These are phyloP conservation scores for Hypoxylon rickii DNA, from an alignment of 495 filamentous ascomycete genomes.

Conservation along the genomic window DNA sequence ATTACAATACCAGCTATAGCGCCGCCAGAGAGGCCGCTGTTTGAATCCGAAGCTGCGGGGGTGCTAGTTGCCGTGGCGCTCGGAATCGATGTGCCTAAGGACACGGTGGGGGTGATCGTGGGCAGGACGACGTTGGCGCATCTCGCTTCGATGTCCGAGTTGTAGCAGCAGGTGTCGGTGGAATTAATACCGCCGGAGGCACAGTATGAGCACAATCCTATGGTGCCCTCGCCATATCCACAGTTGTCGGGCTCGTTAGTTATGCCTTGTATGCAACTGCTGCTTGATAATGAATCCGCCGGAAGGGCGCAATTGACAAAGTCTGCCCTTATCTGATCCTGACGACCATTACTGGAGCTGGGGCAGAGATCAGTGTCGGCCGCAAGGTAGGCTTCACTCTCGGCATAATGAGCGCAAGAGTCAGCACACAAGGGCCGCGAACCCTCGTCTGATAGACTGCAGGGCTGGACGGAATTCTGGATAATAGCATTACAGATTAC, in stretches of 20 bases:
- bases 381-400: slow-evolving; percentile 82
- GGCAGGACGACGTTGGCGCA: slow-evolving; percentile 79
- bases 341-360: slow-evolving; percentile 62
- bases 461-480: slow-evolving; percentile 81
- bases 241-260: slow-evolving; percentile 87
- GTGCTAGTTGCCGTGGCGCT: slow-evolving; percentile 51
- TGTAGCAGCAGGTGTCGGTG: slow-evolving; percentile 93
- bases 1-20: slow-evolving; percentile 89
- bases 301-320: slow-evolving; percentile 89
- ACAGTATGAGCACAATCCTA: slow-evolving; percentile 89
- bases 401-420: slow-evolving; percentile 83
- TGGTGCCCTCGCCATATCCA: slow-evolving; percentile 78
- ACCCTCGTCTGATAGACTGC: slow-evolving; percentile 63
- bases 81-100: slow-evolving; percentile 60
- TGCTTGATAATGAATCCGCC: slow-evolving; percentile 69
- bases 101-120: slow-evolving; percentile 69
- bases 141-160: slow-evolving; percentile 69
- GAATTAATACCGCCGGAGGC: slow-evolving; percentile 79
- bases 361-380: slow-evolving; percentile 76
- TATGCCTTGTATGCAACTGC: slow-evolving; percentile 73
- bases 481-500: slow-evolving; percentile 94
- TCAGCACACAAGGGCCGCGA: slow-evolving; percentile 86
- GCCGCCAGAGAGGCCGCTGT: slow-evolving; percentile 72
- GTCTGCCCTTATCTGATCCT: slow-evolving; percentile 84
- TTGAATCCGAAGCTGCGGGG: slow-evolving; percentile 43